These are phyloP conservation scores for Lophium mytilinum DNA, from an alignment of 495 filamentous ascomycete genomes.

Conservation along the genomic window DNA sequence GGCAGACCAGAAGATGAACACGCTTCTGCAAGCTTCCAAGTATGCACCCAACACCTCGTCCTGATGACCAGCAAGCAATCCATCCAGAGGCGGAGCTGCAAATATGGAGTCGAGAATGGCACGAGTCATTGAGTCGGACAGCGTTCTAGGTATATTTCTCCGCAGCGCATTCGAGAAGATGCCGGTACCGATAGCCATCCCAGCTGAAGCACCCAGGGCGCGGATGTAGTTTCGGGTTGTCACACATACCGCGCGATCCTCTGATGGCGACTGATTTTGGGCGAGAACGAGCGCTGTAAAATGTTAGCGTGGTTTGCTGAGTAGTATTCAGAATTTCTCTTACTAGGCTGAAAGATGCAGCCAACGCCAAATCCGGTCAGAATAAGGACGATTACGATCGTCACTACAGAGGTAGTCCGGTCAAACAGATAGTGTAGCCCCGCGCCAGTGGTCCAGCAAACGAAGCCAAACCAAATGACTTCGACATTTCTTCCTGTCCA, in stretches of 20 bases:
- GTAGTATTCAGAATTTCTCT: not conserved
- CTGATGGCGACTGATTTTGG: conserved; percentile 4
- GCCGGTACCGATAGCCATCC: too few relatives aligned
- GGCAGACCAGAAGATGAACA: not conserved
- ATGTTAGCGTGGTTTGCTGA: not conserved
- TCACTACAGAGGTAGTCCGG: not conserved
- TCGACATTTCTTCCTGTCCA: conserved; percentile 46
- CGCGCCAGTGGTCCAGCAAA: conserved; percentile 8
- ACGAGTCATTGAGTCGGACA: too few relatives aligned
- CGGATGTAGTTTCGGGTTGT: too few relatives aligned
- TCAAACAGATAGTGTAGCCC: conserved; percentile 1
- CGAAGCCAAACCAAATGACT: conserved; percentile 46
- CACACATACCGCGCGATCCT: not conserved
- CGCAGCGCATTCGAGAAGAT: too few relatives aligned
- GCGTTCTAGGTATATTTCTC: too few relatives aligned
- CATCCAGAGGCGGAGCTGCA: not conserved
- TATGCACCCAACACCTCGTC: not conserved
- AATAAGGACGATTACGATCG: not conserved
- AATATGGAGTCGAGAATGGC: conserved; percentile 4
- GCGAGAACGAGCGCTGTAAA: not conserved
- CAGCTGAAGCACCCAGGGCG: too few relatives aligned
- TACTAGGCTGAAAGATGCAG: conserved; percentile 8
- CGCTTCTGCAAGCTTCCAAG: not conserved
- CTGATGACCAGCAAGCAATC: not conserved
- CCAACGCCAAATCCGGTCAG: conserved; percentile 4